phyloP scores from a whole-genome alignment of 768 basidiomycete species.

The Neoboletus subvelutipes region DNA sequence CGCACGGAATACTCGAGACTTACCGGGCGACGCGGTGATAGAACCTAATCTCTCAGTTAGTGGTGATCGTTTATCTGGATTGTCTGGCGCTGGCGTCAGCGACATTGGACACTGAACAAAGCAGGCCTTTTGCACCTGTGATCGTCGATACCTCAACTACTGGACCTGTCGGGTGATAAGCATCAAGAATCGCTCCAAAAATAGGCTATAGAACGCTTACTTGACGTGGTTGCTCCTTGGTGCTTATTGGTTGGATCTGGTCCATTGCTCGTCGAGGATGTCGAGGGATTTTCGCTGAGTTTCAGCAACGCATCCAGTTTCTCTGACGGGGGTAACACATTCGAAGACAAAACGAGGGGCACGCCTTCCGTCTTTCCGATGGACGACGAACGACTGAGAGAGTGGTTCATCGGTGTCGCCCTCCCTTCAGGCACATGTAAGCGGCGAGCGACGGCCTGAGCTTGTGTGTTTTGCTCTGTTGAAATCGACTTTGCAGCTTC shows the following conservation, averaged over 20 bases:
- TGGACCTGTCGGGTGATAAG: slow-evolving; percentile 25
- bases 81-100: slow-evolving; percentile 17
- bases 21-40: slow-evolving; percentile 11
- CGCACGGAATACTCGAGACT: slow-evolving; percentile 4
- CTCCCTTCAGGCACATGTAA: slow-evolving; percentile 51
- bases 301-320: slow-evolving; percentile 27
- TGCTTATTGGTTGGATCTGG: slow-evolving; percentile 12
- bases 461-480: slow-evolving; percentile 46
- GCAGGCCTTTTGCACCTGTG: slow-evolving; percentile 17
- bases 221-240: slow-evolving; percentile 28
- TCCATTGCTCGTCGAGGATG: slow-evolving; percentile 8
- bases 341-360: slow-evolving; percentile 18
- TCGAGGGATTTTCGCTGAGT: slow-evolving; percentile 22
- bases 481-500: slow-evolving; percentile 51
- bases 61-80: slow-evolving; percentile 5
- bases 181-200: neutral
- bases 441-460: slow-evolving; percentile 45
- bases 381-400: slow-evolving; percentile 41
- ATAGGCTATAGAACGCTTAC: slow-evolving; percentile 10
- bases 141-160: slow-evolving; percentile 16
- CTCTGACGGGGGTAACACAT: slow-evolving; percentile 16
- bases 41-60: neutral
- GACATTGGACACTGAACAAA: slow-evolving; percentile 3
- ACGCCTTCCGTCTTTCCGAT: slow-evolving; percentile 26
- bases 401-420: slow-evolving; percentile 34